Evolutionary conservation across 345 rosid species (phyloP).

Genomic region (Hibiscus syriacus): DNA sequence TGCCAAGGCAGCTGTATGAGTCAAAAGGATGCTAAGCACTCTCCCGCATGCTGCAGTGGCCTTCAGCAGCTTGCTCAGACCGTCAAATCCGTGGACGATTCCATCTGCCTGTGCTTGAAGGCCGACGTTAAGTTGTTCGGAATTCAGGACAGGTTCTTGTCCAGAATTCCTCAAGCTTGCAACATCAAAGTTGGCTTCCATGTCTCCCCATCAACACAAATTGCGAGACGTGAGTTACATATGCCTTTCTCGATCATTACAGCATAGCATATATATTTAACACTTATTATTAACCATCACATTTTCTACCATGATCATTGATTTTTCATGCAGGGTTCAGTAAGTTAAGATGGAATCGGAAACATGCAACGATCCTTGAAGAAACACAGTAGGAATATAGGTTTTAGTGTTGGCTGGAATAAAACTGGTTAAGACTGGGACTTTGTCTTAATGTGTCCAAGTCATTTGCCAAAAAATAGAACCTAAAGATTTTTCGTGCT

Average conservation of each 20-base stretch:
- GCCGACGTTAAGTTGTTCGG: slow-evolving; percentile 14
- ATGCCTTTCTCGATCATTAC: neutral
- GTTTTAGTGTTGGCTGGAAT: neutral
- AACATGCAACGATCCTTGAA: neutral
- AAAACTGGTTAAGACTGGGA: neutral
- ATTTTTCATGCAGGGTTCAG: neutral
- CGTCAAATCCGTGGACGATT: slow-evolving; percentile 21
- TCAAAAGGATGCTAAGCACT: slow-evolving; percentile 15
- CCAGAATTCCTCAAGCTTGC: slow-evolving; percentile 32
- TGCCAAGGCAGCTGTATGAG: slow-evolving; percentile 25
- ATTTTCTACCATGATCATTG: neutral
- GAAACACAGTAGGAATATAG: neutral
- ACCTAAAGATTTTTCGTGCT: too few relatives aligned
- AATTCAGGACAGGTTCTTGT: slow-evolving; percentile 27
- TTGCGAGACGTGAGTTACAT: slow-evolving; percentile 24
- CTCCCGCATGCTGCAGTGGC: slow-evolving; percentile 11
- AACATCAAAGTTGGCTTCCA: slow-evolving; percentile 34
- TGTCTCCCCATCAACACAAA: slow-evolving; percentile 24
- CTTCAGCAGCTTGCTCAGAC: slow-evolving; percentile 15
- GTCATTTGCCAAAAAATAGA: too few relatives aligned
- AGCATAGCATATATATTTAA: neutral
- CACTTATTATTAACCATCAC: neutral
- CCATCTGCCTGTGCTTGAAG: slow-evolving; percentile 31
- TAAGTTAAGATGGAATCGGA: neutral
- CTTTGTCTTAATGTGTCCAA: too few relatives aligned